Base-by-base conservation (phyloP, 306 rosid genomes). In the Trichosanthes cucumerina region DNA sequence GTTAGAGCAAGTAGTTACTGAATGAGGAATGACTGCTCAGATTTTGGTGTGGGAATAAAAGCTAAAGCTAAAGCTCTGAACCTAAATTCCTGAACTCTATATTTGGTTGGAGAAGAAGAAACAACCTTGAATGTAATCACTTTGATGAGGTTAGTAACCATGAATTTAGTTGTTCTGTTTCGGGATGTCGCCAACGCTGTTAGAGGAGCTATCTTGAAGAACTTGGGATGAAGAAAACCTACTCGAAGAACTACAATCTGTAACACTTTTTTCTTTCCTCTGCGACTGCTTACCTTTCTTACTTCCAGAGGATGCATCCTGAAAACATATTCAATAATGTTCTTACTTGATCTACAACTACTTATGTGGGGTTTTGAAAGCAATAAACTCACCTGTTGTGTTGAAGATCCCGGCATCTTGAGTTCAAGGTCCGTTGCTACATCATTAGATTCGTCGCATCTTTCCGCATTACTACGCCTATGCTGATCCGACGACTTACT, bases 351-450 rank as follows among this genome's bases (percentile, higher is more conserved):
- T 79, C 64, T 21, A 43, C 69, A 50, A 28, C 66, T 72, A 73
- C 52, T 65, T 28, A 58, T 50, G 76, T 78, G 60, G 68, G 54
- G 77, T 11, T 34, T 80, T 56, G n/a, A 79, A 49, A 72, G 41
- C 75, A 77, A 52, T 3, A 75, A 57, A 80, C 15, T 79, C 52
- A 92, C 98, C 91, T 84, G 92, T 38, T 80, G 89, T n/a, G 88
- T 77, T 28, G 97, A 90, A 54, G 96, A 89, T 64, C 98, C 98
- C 23, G 98, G 98, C 92, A 88, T 89, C 95, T 94, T 94, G 70
- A 94, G 93, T 82, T 88, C 96, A 76, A 94, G 98, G 59, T 90
- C 95, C 4, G 98, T 94, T 54, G 95, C 97, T 52, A 94, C 98
- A 57, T 92, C 97, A 0, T 80, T 87, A 57, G 96, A 89, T 33